Base-by-base conservation (phyloP, 2,329 filamentous ascomycete genomes). In the Colletotrichum salicis region DNA sequence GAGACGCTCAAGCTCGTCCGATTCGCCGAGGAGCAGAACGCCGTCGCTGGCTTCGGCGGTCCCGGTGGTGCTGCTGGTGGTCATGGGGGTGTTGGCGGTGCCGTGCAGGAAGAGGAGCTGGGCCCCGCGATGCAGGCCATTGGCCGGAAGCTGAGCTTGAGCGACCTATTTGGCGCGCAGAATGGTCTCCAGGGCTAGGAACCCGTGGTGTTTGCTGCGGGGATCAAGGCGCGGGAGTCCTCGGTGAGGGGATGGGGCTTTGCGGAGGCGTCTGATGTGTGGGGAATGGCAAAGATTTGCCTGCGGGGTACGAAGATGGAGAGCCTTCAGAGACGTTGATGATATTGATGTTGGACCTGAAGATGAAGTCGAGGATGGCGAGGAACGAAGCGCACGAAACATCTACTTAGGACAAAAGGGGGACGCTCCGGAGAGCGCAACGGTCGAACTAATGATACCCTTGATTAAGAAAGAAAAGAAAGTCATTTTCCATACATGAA, bases 111-210 rank as follows among this genome's bases (percentile, higher is more conserved):
- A 37, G 75, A 76, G 68, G 62, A 66, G 35, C 60, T 75, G 37
- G 84, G 83, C 0, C 82, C 82, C 19, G 84, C 84, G 3, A 83
- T 84, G 79, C 81, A 84, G 69, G 84, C 83, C 13, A 80, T 85
- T 62, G 84, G 84, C 6, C 80, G 83, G 61, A 81, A 81, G 54
- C 75, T 87, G 15, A 85, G 82, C 71, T 74, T 87, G 51, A 82
- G 81, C 41, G 85, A 87, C 70, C 78, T 88, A 11, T 87, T 87
- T 73, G 80, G 80, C 24, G 77, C 78, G 61, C 76, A 79, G 63
- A 78, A 77, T 51, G 76, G 76, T 0, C 54, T 62, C 58, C 68
- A 71, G 52, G 73, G 71, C 24, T 74, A 74, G 72, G 71, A 74
- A 19, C 52, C 19, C 24, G n/a, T 60, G 41, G 57, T 64, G 4